Base-by-base conservation (phyloP, 371 early-diverging fungal species). In the Lichtheimia hyalospora region DNA sequence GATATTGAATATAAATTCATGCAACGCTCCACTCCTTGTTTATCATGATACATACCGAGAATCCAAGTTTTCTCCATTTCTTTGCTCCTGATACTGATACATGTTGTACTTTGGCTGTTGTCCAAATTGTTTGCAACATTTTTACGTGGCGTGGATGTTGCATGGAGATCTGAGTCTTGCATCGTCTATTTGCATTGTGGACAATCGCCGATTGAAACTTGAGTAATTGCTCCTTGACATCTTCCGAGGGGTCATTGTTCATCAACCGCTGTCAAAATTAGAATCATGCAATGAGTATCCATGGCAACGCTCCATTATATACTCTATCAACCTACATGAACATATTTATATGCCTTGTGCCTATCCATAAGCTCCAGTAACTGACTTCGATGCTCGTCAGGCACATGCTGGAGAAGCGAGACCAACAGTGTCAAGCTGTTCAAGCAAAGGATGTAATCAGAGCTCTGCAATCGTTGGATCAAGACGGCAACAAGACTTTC, bases 31-130 rank as follows among this genome's bases (percentile, higher is more conserved):
- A 3, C 3, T 16, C 20, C 51, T 42, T n/a, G n/a, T n/a, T n/a
- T n/a, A n/a, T n/a, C n/a, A n/a, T n/a, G 4, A 10, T 13, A 67
- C 65, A 58, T 74, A 88, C 89, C 51, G 83, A 72, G 69, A 90
- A 90, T 14, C 91, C 91, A 43, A 90, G 69, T 56, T 74, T 72
- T 57, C 75, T 73, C 89, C 89, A 90, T 69, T 84, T 83, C 13
- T 67, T 64, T n/a, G 72, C 70, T 10, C 73, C 71, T 1, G 66
- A 56, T 2, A 68, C 48, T 41, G 62, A 63, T 0, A 70, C 65
- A 7, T 74, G 66, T 3, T 68, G 67, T 24, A 87, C 65, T 6
- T 71, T 71, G 3, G 88, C 79, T 5, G 73, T 68, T 28, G 74
- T 59, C 85, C 83, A 88, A 13, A 90, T 70, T 50, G 84, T 85